phyloP scores from a whole-genome alignment of 805 yeast genomes.

The Yarrowia porcina region DNA sequence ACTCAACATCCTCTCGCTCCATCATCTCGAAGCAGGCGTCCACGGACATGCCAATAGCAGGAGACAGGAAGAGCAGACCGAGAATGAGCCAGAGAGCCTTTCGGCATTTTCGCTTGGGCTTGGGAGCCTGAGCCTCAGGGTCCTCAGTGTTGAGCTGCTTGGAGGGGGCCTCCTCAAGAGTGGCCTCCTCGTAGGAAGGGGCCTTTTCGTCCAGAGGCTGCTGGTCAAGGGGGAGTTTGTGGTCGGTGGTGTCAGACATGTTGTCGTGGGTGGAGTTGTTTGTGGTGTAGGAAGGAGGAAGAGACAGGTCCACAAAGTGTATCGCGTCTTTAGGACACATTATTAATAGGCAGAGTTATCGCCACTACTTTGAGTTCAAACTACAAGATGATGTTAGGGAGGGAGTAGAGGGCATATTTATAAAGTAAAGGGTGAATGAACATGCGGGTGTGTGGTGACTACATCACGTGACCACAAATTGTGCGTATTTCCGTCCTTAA shows the following conservation, averaged over 20 bases:
- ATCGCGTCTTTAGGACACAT: slow-evolving; percentile 25
- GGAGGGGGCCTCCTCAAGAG: slow-evolving; percentile 17
- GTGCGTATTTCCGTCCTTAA: too few relatives aligned
- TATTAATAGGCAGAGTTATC: neutral
- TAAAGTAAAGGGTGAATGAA: too few relatives aligned
- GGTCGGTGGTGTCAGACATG: neutral
- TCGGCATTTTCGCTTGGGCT: slow-evolving; percentile 15
- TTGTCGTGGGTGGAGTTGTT: neutral
- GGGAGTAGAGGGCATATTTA: too few relatives aligned
- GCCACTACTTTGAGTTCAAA: slow-evolving; percentile 12
- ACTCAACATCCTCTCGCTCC: neutral
- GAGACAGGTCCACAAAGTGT: neutral
- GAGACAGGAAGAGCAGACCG: slow-evolving; percentile 8
- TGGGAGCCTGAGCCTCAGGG: neutral
- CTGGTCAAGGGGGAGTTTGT: neutral
- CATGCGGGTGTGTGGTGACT: too few relatives aligned
- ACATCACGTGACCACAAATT: too few relatives aligned
- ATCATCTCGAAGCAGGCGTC: slow-evolving; percentile 22
- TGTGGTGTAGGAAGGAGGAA: neutral
- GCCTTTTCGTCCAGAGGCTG: slow-evolving; percentile 7
- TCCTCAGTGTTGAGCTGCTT: neutral
- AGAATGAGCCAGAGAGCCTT: slow-evolving; percentile 15
- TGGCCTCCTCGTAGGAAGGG: slow-evolving; percentile 21
- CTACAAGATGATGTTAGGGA: too few relatives aligned
- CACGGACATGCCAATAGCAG: neutral